phyloP scores from a whole-genome alignment of 2,329 filamentous ascomycete species.

The Phialophora expanda region DNA sequence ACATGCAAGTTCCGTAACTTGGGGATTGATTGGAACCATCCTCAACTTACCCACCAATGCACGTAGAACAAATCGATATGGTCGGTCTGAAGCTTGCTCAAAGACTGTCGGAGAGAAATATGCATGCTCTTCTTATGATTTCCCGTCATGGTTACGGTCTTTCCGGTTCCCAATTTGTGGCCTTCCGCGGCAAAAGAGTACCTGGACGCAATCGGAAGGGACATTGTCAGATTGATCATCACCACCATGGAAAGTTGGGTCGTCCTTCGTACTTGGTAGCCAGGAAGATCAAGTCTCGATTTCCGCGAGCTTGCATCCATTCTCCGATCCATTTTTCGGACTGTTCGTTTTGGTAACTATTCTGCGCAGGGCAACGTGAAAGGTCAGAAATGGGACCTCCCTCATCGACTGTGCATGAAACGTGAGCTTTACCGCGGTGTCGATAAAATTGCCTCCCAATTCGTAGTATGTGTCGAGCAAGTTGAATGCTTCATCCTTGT shows the following conservation, averaged over 20 bases:
- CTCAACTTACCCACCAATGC: slow-evolving; percentile 55
- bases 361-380: slow-evolving; percentile 67
- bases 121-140: slow-evolving; percentile 53
- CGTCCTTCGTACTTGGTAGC: slow-evolving; percentile 57
- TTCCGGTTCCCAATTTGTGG: slow-evolving; percentile 44
- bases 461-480: slow-evolving; percentile 70
- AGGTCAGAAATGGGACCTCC: slow-evolving; percentile 62
- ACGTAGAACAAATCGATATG: slow-evolving; percentile 62
- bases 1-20: not conserved
- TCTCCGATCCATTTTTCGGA: slow-evolving; percentile 71
- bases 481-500: slow-evolving; percentile 65
- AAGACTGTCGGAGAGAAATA: slow-evolving; percentile 51
- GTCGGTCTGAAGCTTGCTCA: slow-evolving; percentile 58
- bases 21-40: no score
- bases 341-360: slow-evolving; percentile 69
- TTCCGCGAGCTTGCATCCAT: slow-evolving; percentile 51
- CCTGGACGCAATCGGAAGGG: slow-evolving; percentile 38
- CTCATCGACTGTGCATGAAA: slow-evolving; percentile 55
- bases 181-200: slow-evolving; percentile 52
- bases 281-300: slow-evolving; percentile 60
- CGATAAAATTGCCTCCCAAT: slow-evolving; percentile 74
- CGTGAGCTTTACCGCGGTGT: slow-evolving; percentile 54
- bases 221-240: slow-evolving; percentile 41
- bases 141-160: slow-evolving; percentile 52
- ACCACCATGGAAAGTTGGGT: not conserved